These are phyloP conservation scores for Ophiognomonia clavigignenti-juglandacearum DNA, from an alignment of 2,329 filamentous ascomycete species.

Conservation along the genomic window DNA sequence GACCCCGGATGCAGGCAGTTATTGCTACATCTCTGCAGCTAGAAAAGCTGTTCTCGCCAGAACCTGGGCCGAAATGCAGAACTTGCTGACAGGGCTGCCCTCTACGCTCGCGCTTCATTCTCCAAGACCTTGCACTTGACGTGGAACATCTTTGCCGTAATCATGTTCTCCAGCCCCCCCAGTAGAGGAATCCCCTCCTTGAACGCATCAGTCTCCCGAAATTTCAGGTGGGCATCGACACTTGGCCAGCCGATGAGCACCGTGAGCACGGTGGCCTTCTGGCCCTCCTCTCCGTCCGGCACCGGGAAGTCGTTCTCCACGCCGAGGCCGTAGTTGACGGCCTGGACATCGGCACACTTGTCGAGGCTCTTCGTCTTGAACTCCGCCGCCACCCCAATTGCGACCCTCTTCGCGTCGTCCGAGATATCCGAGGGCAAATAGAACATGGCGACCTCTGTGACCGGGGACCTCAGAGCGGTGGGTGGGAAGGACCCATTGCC, in stretches of 20 bases:
- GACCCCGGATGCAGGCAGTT: too few species aligned
- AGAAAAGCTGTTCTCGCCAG: background rate
- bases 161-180: slow-evolving; percentile 20
- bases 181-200: slow-evolving; percentile 27
- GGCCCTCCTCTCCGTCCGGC: slow-evolving; percentile 22
- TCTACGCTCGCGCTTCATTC: slow-evolving; percentile 2
- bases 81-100: too few species aligned
- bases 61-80: too few species aligned
- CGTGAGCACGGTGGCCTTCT: slow-evolving; percentile 21
- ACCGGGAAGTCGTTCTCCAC: slow-evolving; percentile 27
- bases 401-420: background rate
- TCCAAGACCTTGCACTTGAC: slow-evolving; percentile 12
- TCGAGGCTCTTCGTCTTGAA: slow-evolving; percentile 15
- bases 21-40: background rate
- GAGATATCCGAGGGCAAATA: slow-evolving; percentile 15
- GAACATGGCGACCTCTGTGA: slow-evolving; percentile 16
- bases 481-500: slow-evolving; percentile 12
- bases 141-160: slow-evolving; percentile 20
- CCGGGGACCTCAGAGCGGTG: slow-evolving; percentile 15
- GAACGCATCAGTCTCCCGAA: slow-evolving; percentile 29
- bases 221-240: slow-evolving; percentile 31
- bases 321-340: slow-evolving; percentile 24
- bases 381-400: background rate
- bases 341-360: slow-evolving; percentile 10
- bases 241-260: slow-evolving; percentile 33